Conservation (phyloP, 106 monocot genomes). For the Dendrobium huoshanense region DNA sequence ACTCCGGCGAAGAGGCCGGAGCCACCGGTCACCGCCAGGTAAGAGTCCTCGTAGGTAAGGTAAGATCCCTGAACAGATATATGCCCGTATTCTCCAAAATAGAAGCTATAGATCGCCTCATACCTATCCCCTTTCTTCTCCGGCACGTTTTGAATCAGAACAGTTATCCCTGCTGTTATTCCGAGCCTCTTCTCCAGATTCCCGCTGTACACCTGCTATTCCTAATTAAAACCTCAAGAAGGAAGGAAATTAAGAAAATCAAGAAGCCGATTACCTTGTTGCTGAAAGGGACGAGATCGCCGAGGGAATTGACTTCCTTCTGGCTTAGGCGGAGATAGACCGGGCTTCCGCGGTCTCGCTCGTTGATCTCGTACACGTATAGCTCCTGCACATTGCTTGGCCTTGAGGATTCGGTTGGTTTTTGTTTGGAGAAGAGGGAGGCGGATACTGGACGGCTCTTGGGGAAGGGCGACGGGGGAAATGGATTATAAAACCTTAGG, state of each 20-base stretch:
- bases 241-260: not conserved
- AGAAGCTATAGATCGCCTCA: slow-evolving; percentile 66
- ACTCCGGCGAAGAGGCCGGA: slow-evolving; percentile 43
- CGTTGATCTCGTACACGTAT: slow-evolving; percentile 52
- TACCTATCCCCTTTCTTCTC: slow-evolving; percentile 47
- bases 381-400: slow-evolving; percentile 35
- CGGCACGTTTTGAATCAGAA: slow-evolving; percentile 39
- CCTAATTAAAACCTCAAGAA: not conserved
- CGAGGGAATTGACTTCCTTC: slow-evolving; percentile 21
- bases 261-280: slow-evolving; percentile 19
- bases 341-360: slow-evolving; percentile 42
- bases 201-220: slow-evolving; percentile 36
- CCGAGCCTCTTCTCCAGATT: slow-evolving; percentile 55
- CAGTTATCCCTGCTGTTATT: slow-evolving; percentile 44
- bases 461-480: not conserved
- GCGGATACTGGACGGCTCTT: slow-evolving; percentile 4
- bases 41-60: slow-evolving; percentile 20
- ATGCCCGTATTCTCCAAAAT: slow-evolving; percentile 66
- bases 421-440: slow-evolving; percentile 8
- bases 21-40: slow-evolving; percentile 23
- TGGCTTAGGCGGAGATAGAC: slow-evolving; percentile 42
- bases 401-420: not conserved
- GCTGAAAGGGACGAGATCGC: slow-evolving; percentile 49
- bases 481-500: not conserved
- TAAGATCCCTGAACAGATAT: slow-evolving; percentile 40